Evolutionary conservation across 2,329 filamentous ascomycete genomes (phyloP).

Genomic region (Tolypocladium endophyticum): DNA sequence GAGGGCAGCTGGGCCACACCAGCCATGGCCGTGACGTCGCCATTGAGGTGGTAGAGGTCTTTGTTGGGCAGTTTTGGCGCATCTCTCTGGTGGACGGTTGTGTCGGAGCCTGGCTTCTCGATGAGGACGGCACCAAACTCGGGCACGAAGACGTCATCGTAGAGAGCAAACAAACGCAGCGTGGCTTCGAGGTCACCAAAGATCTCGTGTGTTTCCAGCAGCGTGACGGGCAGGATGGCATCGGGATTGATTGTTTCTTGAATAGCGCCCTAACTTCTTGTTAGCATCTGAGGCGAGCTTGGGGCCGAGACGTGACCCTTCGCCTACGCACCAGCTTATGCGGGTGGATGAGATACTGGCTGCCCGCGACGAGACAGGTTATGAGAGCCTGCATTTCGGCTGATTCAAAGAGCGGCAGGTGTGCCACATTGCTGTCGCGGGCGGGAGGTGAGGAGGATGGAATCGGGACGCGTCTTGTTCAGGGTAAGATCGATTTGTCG

Average conservation of each 20-base stretch:
- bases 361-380: conserved; percentile 25
- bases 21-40: conserved; percentile 6
- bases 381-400: conserved; percentile 18
- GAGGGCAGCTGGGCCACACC: conserved; percentile 19
- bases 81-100: background rate
- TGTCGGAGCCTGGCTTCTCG: conserved; percentile 21
- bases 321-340: conserved; percentile 19
- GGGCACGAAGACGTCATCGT: conserved; percentile 27
- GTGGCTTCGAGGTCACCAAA: conserved; percentile 23
- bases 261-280: conserved; percentile 23
- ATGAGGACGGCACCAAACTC: conserved; percentile 28
- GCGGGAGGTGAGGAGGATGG: background rate
- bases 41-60: background rate
- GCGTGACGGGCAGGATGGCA: conserved; percentile 27
- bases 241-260: conserved; percentile 30
- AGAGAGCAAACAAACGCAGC: conserved; percentile 18
- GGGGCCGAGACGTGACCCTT: background rate
- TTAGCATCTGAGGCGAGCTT: background rate
- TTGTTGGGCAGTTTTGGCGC: background rate
- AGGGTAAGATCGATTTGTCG: background rate
- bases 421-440: background rate
- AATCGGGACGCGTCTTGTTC: background rate
- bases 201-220: conserved; percentile 26
- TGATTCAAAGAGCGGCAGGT: background rate
- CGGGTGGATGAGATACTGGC: conserved; percentile 29